These are phyloP conservation scores for Thecaphora thlaspeos DNA, from an alignment of 1,284 basidiomycete genomes.

Conservation along the genomic window DNA sequence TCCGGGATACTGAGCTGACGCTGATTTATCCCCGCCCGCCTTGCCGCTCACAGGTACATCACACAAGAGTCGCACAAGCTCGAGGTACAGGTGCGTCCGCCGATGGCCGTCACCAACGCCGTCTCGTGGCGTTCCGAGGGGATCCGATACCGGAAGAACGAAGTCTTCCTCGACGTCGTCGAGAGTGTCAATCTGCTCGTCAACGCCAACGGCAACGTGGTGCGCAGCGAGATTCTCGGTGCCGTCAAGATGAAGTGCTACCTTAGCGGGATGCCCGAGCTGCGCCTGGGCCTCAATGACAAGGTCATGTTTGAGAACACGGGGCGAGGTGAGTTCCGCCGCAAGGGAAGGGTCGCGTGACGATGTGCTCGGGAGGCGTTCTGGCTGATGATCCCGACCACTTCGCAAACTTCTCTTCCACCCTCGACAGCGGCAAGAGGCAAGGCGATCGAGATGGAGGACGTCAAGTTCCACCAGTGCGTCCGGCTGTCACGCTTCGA, in stretches of 20 bases:
- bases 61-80: slow-evolving; percentile 99
- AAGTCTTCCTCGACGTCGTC: slow-evolving; percentile 97
- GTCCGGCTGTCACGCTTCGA: slow-evolving; percentile 99
- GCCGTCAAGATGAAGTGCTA: slow-evolving; percentile 99
- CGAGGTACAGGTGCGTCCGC: slow-evolving; percentile 90
- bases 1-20: too few species aligned
- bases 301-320: slow-evolving; percentile 99
- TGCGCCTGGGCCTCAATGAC: slow-evolving; percentile 92
- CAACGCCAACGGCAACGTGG: slow-evolving; percentile 94
- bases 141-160: slow-evolving; percentile 96
- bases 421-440: slow-evolving; percentile 74
- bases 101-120: slow-evolving; percentile 97
- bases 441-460: slow-evolving; percentile 99
- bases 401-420: too few species aligned
- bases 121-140: slow-evolving; percentile 98
- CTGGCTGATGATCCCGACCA: too few species aligned
- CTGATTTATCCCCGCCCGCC: too few species aligned
- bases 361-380: too few species aligned
- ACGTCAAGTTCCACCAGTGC: slow-evolving; percentile 99
- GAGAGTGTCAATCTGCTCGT: slow-evolving; percentile 96
- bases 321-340: slow-evolving; percentile 77
- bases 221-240: slow-evolving; percentile 93
- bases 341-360: too few species aligned
- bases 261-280: slow-evolving; percentile 96
- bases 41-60: slow-evolving; percentile 96